Conservation (phyloP, 164 flowering plant species). For the Akebia trifoliata region DNA sequence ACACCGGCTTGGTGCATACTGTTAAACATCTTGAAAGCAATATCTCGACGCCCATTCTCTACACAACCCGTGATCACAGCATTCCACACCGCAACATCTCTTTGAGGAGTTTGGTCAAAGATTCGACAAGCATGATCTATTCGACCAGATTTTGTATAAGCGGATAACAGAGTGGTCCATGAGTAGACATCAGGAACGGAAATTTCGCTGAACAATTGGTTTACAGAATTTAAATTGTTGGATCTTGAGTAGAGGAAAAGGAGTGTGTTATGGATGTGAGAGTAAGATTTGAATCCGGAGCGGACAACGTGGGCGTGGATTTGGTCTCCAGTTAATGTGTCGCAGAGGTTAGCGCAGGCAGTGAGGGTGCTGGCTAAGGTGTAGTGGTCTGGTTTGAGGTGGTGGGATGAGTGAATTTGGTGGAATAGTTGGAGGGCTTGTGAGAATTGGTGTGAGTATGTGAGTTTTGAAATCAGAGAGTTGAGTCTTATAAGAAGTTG, state of each 20-base stretch:
- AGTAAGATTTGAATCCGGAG: slow-evolving; percentile 35
- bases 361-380: slow-evolving; percentile 56
- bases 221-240: slow-evolving; percentile 33
- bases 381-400: slow-evolving; percentile 57
- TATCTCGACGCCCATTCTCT: slow-evolving; percentile 31
- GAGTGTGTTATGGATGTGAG: slow-evolving; percentile 57
- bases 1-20: slow-evolving; percentile 50
- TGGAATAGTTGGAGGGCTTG: slow-evolving; percentile 47
- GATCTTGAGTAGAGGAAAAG: slow-evolving; percentile 57
- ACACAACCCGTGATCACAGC: slow-evolving; percentile 66
- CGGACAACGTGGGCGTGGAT: slow-evolving; percentile 45
- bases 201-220: slow-evolving; percentile 47
- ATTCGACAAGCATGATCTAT: slow-evolving; percentile 32
- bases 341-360: slow-evolving; percentile 45
- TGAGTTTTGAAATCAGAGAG: slow-evolving; percentile 33
- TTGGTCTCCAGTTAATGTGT: slow-evolving; percentile 36
- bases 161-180: slow-evolving; percentile 60
- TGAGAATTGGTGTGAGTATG: slow-evolving; percentile 31
- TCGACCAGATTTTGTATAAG: slow-evolving; percentile 44
- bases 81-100: slow-evolving; percentile 56
- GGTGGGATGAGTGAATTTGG: slow-evolving; percentile 45
- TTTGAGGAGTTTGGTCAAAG: slow-evolving; percentile 45
- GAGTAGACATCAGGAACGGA: slow-evolving; percentile 60
- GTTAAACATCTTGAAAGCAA: slow-evolving; percentile 44
- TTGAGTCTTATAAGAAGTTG: slow-evolving; percentile 41